phyloP scores from a whole-genome alignment of 2,329 filamentous ascomycete species.

The Drechmeria coniospora region DNA sequence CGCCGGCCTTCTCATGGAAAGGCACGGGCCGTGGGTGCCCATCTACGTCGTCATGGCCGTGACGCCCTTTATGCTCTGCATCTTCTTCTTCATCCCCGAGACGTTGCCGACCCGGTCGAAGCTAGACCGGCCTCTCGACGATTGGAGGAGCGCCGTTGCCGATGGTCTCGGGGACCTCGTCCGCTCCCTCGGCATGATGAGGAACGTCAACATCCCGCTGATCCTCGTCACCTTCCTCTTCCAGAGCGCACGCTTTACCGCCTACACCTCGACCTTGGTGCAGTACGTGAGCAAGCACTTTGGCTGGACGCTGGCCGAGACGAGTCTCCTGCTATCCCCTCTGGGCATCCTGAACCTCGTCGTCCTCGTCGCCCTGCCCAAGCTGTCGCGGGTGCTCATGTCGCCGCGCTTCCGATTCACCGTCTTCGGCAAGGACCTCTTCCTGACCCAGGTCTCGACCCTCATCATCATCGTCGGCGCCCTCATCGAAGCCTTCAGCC shows the following conservation, averaged over 20 bases:
- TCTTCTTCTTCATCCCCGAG: conserved; percentile 23
- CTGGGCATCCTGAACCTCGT: conserved; percentile 22
- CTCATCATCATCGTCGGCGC: conserved; percentile 16
- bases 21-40: conserved; percentile 24
- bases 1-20: conserved; percentile 23
- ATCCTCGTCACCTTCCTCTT: conserved; percentile 24
- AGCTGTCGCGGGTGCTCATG: conserved; percentile 16
- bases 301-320: conserved; percentile 25
- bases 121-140: conserved; percentile 1
- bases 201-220: conserved; percentile 19
- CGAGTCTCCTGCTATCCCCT: conserved; percentile 24
- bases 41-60: conserved; percentile 17
- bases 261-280: conserved; percentile 19
- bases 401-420: conserved; percentile 17
- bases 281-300: conserved; percentile 30
- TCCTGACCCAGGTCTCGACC: conserved; percentile 18
- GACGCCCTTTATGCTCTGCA: conserved; percentile 16
- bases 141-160: conserved; percentile 13
- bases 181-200: conserved; percentile 18
- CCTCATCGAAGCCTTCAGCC: conserved; percentile 18
- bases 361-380: conserved; percentile 20
- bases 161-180: conserved; percentile 16
- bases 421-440: conserved; percentile 21
- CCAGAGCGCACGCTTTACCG: conserved; percentile 18
- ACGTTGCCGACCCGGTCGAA: conserved; percentile 13